Conservation (phyloP, 2,329 filamentous ascomycete species). For the Colletotrichum coccodes region DNA sequence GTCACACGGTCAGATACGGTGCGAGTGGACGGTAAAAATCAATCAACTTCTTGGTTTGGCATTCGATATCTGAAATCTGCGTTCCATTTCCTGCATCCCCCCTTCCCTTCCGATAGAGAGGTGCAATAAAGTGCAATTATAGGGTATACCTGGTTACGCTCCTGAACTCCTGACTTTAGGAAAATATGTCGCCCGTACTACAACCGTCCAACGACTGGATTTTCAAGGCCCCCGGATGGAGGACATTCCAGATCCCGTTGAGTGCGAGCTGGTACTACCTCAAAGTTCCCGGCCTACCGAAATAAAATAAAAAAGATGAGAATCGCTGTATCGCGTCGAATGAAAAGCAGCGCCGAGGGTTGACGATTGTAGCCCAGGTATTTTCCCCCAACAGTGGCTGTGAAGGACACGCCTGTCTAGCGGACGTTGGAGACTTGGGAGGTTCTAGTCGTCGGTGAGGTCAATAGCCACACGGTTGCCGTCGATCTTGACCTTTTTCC, state of each 20-base stretch:
- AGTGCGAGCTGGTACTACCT: background rate
- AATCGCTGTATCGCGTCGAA: background rate
- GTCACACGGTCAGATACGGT: background rate
- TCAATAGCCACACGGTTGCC: constrained; percentile 27
- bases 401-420: background rate
- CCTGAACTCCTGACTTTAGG: constrained; percentile 5
- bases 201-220: background rate
- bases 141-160: constrained; percentile 19
- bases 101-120: background rate
- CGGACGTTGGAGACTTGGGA: background rate
- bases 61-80: background rate
- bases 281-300: too few species aligned
- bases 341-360: background rate
- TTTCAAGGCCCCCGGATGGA: background rate
- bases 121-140: background rate
- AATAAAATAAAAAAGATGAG: background rate
- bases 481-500: constrained; percentile 32
- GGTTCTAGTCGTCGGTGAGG: constrained; percentile 31
- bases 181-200: background rate
- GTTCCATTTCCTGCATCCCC: background rate
- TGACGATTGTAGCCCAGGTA: background rate
- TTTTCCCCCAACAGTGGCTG: background rate
- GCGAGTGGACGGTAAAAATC: background rate
- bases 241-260: background rate
- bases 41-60: background rate